A percentile compares a stretch with the other conserved stretches of the same genome.
Conservation (phyloP, 305 asterid species). For the Fraxinus ornus region DNA sequence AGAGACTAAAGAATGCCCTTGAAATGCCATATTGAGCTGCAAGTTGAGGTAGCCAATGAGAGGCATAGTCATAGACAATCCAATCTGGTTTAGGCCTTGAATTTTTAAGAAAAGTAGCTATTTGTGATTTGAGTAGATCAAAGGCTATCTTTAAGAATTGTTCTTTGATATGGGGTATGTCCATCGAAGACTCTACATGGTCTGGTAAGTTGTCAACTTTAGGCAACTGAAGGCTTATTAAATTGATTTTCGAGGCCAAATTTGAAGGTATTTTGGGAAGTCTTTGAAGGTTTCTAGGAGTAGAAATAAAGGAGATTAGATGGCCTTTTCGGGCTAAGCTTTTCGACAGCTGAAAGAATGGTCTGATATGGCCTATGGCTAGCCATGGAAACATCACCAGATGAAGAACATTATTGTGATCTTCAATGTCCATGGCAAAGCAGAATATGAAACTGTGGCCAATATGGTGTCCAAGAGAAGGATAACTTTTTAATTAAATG, state of each 20-base stretch:
- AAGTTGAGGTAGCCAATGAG: conserved; percentile 69
- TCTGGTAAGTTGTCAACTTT: conserved; percentile 50
- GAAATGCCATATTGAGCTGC: conserved; percentile 46
- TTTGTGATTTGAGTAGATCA: conserved; percentile 53
- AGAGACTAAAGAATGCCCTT: conserved; percentile 62
- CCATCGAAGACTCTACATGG: conserved; percentile 87
- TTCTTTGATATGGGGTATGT: conserved; percentile 62
- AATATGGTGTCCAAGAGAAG: not conserved
- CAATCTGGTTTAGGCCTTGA: conserved; percentile 63
- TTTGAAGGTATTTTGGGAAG: conserved; percentile 45
- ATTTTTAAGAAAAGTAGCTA: conserved; percentile 51
- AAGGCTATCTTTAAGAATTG: conserved; percentile 70
- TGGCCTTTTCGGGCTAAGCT: conserved; percentile 68
- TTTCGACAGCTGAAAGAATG: conserved; percentile 59
- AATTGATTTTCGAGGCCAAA: conserved; percentile 44
- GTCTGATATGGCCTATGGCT: conserved; percentile 84
- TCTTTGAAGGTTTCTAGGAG: conserved; percentile 69
- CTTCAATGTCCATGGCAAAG: conserved; percentile 41
- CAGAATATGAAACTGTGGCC: not conserved
- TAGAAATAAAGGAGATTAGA: conserved; percentile 65
- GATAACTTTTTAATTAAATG: not conserved
- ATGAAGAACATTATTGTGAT: conserved; percentile 39
- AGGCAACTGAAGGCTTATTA: conserved; percentile 52
- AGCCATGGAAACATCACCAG: conserved; percentile 92
- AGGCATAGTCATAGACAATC: conserved; percentile 73